Base-by-base conservation (phyloP, 768 basidiomycete genomes). In the Lentinula sp. region DNA sequence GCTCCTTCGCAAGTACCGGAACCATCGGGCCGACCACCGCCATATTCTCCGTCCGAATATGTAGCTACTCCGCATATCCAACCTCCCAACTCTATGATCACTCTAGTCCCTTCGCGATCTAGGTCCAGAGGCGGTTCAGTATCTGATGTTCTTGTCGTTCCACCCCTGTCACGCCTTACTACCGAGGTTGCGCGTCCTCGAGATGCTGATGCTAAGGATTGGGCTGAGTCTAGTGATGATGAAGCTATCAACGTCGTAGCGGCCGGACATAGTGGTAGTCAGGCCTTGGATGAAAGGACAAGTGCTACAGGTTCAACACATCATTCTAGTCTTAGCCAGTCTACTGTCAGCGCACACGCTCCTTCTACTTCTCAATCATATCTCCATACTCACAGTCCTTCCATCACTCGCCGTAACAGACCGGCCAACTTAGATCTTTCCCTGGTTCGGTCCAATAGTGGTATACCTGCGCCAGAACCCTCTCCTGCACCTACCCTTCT, bases 181-280 rank as follows among this genome's bases (percentile, higher is more conserved):
- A 67, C 71, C 56, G 70, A 75, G 35, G 67, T 68, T 15, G 67
- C 69, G 16, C 68, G 74, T 63, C 63, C 69, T 13, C 73, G 71
- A 52, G 78, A 79, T 68, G 69, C 75, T 15, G 81, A 81, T 64
- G 62, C 72, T 7, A 87, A 87, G 68, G 51, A 61, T 66, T 91
- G 93, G 92, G 76, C 82, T 59, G 85, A 91, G 69, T 84, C 83
- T 5, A 93, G 91, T 65, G 92, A 94, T 63, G 92, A 94, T 59
- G 92, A 94, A 70, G 92, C 91, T 13, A 91, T 94, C 58, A 85
- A 91, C 66, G 75, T 90, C 45, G 83, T 93, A 35, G 88, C 92
- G 0, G 91, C 92, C 16, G 91, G 85, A 10, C 79, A 89, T 13
- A 90, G 89, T 62, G 91, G 92, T 7, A 88, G 89, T 66, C 88